phyloP scores from a whole-genome alignment of 768 basidiomycete species.

The Candolleomyces eurysporus region DNA sequence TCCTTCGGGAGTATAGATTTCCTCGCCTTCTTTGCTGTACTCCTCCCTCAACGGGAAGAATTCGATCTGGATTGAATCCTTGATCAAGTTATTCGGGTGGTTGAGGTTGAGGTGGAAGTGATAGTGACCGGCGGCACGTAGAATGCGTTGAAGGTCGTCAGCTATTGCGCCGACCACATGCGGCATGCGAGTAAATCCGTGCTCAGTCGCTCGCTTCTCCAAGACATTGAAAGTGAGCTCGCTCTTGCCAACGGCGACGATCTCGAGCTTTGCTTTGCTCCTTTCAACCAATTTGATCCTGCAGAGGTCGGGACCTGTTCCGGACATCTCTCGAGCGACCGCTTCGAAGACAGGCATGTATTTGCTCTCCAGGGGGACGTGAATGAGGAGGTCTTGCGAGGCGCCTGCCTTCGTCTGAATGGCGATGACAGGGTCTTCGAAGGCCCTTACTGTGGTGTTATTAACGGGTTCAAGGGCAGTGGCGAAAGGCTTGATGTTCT shows the following conservation, averaged over 20 bases:
- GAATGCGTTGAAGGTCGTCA: slow-evolving; percentile 16
- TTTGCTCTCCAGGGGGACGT: background rate
- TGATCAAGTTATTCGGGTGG: slow-evolving; percentile 14
- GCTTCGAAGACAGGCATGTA: slow-evolving; percentile 6
- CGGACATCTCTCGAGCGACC: background rate
- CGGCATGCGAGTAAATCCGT: slow-evolving; percentile 18
- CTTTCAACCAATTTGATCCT: slow-evolving; percentile 15
- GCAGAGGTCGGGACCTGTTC: background rate
- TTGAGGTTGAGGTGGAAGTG: slow-evolving; percentile 25
- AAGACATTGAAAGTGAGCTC: slow-evolving; percentile 20
- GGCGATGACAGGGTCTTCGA: slow-evolving; percentile 12
- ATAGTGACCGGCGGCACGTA: slow-evolving; percentile 20
- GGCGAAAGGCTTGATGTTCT: slow-evolving; percentile 18
- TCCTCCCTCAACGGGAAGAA: slow-evolving; percentile 21
- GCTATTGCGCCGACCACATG: slow-evolving; percentile 7
- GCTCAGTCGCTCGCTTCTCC: slow-evolving; percentile 15
- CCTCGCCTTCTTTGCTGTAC: slow-evolving; percentile 17
- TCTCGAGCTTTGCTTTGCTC: slow-evolving; percentile 7
- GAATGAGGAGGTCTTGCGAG: slow-evolving; percentile 1
- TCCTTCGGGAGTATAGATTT: slow-evolving; percentile 16
- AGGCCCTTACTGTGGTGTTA: background rate
- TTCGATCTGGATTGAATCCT: slow-evolving; percentile 22
- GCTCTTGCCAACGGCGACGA: slow-evolving; percentile 13
- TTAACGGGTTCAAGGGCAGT: slow-evolving; percentile 6
- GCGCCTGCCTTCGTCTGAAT: slow-evolving; percentile 4